phyloP scores from a whole-genome alignment of 2,329 filamentous ascomycete genomes.

The Cordyceps militaris region DNA sequence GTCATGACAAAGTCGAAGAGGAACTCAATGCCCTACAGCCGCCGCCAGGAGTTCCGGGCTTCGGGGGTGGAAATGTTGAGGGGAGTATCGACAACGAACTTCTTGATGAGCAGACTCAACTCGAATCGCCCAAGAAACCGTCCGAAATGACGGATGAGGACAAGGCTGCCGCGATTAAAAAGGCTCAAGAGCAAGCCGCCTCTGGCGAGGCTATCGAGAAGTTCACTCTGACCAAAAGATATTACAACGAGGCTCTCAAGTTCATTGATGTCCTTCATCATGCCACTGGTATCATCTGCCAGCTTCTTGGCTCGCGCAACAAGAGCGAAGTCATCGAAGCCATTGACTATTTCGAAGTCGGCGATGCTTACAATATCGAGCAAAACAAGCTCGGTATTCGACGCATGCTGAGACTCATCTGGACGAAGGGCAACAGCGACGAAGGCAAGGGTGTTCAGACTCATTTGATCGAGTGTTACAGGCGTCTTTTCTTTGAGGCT shows the following conservation, averaged over 20 bases:
- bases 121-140: conserved; percentile 63
- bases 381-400: conserved; percentile 88
- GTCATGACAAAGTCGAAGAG: conserved; percentile 73
- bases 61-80: conserved; percentile 58
- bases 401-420: conserved; percentile 93
- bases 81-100: conserved; percentile 68
- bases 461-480: conserved; percentile 95
- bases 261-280: conserved; percentile 90
- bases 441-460: conserved; percentile 97
- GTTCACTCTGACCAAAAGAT: conserved; percentile 78
- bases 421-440: conserved; percentile 98
- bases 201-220: conserved; percentile 84
- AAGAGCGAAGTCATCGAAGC: conserved; percentile 98
- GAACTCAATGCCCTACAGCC: conserved; percentile 78
- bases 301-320: conserved; percentile 87
- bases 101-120: conserved; percentile 80
- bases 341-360: conserved; percentile 95
- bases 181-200: conserved; percentile 78
- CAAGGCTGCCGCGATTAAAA: conserved; percentile 64
- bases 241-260: conserved; percentile 85
- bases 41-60: conserved; percentile 59
- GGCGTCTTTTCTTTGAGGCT: conserved; percentile 89
- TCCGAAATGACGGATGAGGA: conserved; percentile 70
- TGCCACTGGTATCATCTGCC: conserved; percentile 72
- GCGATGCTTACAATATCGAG: conserved; percentile 93